Conservation (phyloP, 176 grass and related monocot genomes). For the Aegilops sharonensis region DNA sequence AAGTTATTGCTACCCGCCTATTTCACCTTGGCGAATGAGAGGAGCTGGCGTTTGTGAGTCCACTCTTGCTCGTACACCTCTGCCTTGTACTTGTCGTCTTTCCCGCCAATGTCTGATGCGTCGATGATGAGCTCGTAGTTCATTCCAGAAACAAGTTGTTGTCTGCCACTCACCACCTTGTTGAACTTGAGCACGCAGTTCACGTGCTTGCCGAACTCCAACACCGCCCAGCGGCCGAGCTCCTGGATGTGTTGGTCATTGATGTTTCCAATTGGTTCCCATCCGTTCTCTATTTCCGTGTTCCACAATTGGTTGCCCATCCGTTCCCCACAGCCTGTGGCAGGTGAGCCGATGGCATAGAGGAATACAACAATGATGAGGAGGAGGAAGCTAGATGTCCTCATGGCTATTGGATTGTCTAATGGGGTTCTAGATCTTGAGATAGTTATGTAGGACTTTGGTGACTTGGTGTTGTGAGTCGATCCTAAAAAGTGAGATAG, state of each 20-base stretch:
- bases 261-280: constrained; percentile 23
- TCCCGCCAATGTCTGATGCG: background rate
- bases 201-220: background rate
- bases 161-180: constrained; percentile 22
- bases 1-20: background rate
- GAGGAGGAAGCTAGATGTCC: background rate
- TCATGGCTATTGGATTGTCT: background rate
- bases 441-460: background rate
- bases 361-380: background rate
- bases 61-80: constrained; percentile 38
- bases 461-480: background rate
- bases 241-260: constrained; percentile 23
- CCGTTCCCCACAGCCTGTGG: background rate
- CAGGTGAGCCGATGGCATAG: background rate
- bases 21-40: constrained; percentile 12
- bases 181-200: constrained; percentile 19
- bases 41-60: constrained; percentile 24
- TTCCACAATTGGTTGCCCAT: background rate
- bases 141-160: constrained; percentile 32
- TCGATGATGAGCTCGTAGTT: constrained; percentile 37
- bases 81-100: constrained; percentile 12
- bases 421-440: background rate
- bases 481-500: background rate
- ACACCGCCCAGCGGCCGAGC: constrained; percentile 24
- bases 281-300: background rate